Conservation (phyloP, 768 basidiomycete genomes). For the Tremella fuciformis region DNA sequence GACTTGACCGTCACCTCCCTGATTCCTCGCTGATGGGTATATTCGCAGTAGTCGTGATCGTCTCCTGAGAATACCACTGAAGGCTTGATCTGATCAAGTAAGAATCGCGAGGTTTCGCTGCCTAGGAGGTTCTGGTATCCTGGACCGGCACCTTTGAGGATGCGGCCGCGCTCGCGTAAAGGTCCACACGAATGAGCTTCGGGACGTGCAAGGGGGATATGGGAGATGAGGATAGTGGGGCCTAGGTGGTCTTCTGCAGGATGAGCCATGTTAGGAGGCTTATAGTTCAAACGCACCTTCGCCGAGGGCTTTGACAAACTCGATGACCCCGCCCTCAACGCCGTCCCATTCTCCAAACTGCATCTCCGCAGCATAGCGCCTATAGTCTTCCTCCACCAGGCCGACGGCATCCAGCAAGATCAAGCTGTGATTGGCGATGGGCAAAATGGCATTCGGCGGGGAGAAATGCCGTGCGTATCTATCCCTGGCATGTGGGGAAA, state of each 20-base stretch:
- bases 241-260: conserved; percentile 43
- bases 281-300: conserved; percentile 31
- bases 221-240: conserved; percentile 72
- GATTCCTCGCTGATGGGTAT: conserved; percentile 57
- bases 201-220: conserved; percentile 81
- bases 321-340: conserved; percentile 50
- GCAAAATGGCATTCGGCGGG: conserved; percentile 59
- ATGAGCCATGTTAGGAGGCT: background rate
- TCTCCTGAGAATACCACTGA: conserved; percentile 79
- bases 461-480: conserved; percentile 79
- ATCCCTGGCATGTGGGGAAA: conserved; percentile 57
- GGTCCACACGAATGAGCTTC: conserved; percentile 71
- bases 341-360: conserved; percentile 55
- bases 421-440: conserved; percentile 58
- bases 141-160: conserved; percentile 69
- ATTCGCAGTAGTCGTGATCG: conserved; percentile 93
- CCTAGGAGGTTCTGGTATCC: conserved; percentile 80
- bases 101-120: conserved; percentile 62
- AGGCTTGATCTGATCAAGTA: conserved; percentile 67
- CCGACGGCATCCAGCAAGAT: conserved; percentile 48
- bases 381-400: conserved; percentile 51
- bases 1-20: conserved; percentile 85
- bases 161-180: conserved; percentile 66
- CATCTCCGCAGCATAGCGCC: conserved; percentile 50
- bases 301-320: conserved; percentile 49